Evolutionary conservation across 371 early-diverging fungal species (phyloP).

Genomic region (Umbelopsis sp.): DNA sequence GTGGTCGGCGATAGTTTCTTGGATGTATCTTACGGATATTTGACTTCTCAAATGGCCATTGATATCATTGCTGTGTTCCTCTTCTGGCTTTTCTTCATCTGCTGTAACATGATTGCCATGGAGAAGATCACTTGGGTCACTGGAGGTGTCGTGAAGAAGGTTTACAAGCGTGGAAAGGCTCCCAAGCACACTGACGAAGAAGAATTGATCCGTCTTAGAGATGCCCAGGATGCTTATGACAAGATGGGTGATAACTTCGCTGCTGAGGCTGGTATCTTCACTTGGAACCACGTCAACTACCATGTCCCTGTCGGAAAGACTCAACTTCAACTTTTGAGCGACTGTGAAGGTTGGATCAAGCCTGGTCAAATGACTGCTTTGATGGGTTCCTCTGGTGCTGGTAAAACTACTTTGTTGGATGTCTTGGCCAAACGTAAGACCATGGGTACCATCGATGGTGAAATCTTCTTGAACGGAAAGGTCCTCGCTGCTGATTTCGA

Average conservation of each 20-base stretch:
- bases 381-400: slow-evolving; percentile 76
- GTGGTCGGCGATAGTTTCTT: slow-evolving; percentile 68
- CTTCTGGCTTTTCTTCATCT: slow-evolving; percentile 50
- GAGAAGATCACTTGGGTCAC: slow-evolving; percentile 54
- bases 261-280: slow-evolving; percentile 41
- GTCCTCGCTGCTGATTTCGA: slow-evolving; percentile 46
- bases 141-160: slow-evolving; percentile 54
- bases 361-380: slow-evolving; percentile 71
- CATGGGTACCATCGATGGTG: slow-evolving; percentile 63
- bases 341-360: slow-evolving; percentile 47
- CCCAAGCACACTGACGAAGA: slow-evolving; percentile 22
- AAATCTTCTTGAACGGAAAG: slow-evolving; percentile 54
- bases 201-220: slow-evolving; percentile 20
- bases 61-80: slow-evolving; percentile 48
- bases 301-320: slow-evolving; percentile 35
- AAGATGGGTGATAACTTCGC: slow-evolving; percentile 22
- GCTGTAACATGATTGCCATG: slow-evolving; percentile 37
- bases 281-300: slow-evolving; percentile 46
- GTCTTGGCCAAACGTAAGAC: slow-evolving; percentile 69
- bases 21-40: slow-evolving; percentile 37
- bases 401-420: slow-evolving; percentile 81
- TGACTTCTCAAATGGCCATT: slow-evolving; percentile 40
- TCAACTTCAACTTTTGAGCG: slow-evolving; percentile 39
- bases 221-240: slow-evolving; percentile 23
- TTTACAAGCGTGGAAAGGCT: slow-evolving; percentile 43